These are phyloP conservation scores for Ophiostoma tasmaniense DNA, from an alignment of 2,329 filamentous ascomycete genomes.

Conservation along the genomic window DNA sequence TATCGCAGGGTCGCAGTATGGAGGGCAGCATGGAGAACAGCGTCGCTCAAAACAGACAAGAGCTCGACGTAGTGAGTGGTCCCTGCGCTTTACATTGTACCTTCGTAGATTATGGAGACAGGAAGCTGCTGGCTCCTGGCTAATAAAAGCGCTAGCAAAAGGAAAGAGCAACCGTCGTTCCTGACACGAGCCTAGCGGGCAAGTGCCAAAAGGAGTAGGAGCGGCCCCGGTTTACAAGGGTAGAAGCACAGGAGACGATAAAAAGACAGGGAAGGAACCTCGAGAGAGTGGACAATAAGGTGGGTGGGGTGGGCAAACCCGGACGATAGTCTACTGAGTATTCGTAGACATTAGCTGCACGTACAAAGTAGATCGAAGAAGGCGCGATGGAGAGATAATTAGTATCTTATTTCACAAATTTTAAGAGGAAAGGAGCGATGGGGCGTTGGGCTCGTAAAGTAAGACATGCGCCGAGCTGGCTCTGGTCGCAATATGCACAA, in stretches of 20 bases:
- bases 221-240: background rate
- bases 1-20: background rate
- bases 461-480: background rate
- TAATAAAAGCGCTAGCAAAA: background rate
- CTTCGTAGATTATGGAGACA: background rate
- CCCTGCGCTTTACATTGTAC: background rate
- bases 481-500: background rate
- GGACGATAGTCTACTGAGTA: background rate
- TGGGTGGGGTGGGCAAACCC: background rate
- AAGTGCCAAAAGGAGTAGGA: slow-evolving; percentile 3
- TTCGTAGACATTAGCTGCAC: background rate
- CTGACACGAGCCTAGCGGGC: slow-evolving; percentile 2
- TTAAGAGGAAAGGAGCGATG: background rate
- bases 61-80: background rate
- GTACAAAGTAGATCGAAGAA: background rate
- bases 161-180: background rate
- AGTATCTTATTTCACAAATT: background rate
- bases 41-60: slow-evolving; percentile 3
- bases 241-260: background rate
- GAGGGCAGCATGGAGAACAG: background rate
- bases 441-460: background rate
- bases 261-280: background rate
- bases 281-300: background rate
- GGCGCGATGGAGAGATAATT: background rate
- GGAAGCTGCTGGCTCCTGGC: background rate